Evolutionary conservation across 1,284 basidiomycete genomes (phyloP).

Genomic region (Sporisorium graminicola): DNA sequence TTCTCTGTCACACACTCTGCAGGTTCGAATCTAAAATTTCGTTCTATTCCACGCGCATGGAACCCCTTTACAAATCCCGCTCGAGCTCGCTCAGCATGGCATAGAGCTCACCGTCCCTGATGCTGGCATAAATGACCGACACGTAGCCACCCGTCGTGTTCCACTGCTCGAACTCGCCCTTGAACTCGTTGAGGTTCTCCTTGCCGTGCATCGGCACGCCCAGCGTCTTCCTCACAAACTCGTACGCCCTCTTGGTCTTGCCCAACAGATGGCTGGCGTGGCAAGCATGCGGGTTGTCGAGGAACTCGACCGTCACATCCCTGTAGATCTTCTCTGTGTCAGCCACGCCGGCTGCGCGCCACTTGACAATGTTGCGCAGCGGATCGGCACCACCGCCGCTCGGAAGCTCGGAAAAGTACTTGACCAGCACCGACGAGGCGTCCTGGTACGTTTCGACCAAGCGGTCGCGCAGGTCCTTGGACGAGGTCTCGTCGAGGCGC

Average conservation of each 20-base stretch:
- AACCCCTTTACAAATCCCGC: slow-evolving; percentile 17
- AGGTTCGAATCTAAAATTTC: too few species aligned
- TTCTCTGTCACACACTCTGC: background rate
- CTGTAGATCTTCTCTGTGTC: slow-evolving; percentile 56
- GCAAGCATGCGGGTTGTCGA: slow-evolving; percentile 59
- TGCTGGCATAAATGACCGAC: slow-evolving; percentile 53
- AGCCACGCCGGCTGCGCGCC: slow-evolving; percentile 53
- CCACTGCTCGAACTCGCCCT: slow-evolving; percentile 49
- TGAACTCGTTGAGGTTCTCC: slow-evolving; percentile 61
- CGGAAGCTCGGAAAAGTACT: slow-evolving; percentile 61
- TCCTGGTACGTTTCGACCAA: slow-evolving; percentile 59
- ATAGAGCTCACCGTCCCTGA: slow-evolving; percentile 57
- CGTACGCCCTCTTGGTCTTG: slow-evolving; percentile 56
- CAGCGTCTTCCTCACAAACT: slow-evolving; percentile 60
- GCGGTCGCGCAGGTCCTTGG: slow-evolving; percentile 54
- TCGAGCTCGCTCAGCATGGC: slow-evolving; percentile 46
- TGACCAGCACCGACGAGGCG: slow-evolving; percentile 55
- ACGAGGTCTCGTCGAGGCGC: slow-evolving; percentile 61
- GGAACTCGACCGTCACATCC: slow-evolving; percentile 52
- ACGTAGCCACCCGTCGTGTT: slow-evolving; percentile 55
- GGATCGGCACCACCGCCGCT: slow-evolving; percentile 61
- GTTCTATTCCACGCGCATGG: background rate
- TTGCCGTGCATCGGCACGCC: slow-evolving; percentile 64
- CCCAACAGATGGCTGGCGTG: slow-evolving; percentile 59
- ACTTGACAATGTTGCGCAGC: slow-evolving; percentile 60